These are phyloP conservation scores for Monosporascus cannonballus DNA, from an alignment of 2,329 filamentous ascomycete species.

Conservation along the genomic window DNA sequence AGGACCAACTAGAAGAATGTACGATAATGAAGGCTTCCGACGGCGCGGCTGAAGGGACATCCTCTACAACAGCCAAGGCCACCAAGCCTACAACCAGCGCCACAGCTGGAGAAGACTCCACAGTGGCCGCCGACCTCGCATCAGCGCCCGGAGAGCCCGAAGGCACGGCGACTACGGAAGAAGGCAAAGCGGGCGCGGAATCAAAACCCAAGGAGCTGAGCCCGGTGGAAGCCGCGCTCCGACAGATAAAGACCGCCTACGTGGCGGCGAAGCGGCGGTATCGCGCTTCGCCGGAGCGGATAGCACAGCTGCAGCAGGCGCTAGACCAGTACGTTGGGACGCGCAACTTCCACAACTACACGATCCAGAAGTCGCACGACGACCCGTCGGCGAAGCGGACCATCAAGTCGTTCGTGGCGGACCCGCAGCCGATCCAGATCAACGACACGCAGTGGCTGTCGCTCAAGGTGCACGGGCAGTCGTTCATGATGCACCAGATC, in stretches of 20 bases:
- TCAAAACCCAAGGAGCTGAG: constrained; percentile 34
- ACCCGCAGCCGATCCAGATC: constrained; percentile 72
- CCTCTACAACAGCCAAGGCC: neutral
- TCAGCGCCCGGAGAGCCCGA: constrained; percentile 17
- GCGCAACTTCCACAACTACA: constrained; percentile 95
- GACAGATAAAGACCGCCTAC: constrained; percentile 75
- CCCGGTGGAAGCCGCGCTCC: constrained; percentile 59
- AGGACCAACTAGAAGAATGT: constrained; percentile 5
- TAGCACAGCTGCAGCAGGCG: constrained; percentile 68
- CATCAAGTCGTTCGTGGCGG: constrained; percentile 87
- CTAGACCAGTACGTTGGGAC: constrained; percentile 77
- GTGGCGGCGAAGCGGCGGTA: constrained; percentile 78
- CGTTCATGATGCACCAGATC: constrained; percentile 99
- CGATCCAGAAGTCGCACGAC: constrained; percentile 73
- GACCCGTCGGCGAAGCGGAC: constrained; percentile 83
- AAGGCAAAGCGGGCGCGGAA: constrained; percentile 11
- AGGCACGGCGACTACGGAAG: constrained; percentile 3
- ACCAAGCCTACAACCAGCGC: neutral
- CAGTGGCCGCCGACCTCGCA: constrained; percentile 13
- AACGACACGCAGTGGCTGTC: constrained; percentile 92
- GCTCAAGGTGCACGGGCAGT: constrained; percentile 93
- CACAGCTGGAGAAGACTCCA: constrained; percentile 1
- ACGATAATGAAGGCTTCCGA: constrained; percentile 1
- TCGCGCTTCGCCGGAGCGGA: constrained; percentile 66
- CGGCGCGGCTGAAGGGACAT: constrained; percentile 4